Evolutionary conservation across 257 asterid genomes (phyloP).

Genomic region (Craterostigma plantagineum): DNA sequence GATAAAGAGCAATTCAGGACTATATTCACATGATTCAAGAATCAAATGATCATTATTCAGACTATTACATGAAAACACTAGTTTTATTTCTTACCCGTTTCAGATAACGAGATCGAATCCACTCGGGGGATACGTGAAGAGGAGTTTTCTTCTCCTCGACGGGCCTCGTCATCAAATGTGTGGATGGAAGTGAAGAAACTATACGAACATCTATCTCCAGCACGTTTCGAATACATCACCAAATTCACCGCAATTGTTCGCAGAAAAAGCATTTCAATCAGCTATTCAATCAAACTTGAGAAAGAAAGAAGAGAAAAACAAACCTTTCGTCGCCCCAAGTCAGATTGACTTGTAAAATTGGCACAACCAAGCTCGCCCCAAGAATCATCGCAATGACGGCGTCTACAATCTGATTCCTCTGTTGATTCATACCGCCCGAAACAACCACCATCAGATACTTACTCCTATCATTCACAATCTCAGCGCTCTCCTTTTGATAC

Average conservation of each 20-base stretch:
- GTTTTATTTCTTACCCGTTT: conserved; percentile 19
- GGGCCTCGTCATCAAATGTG: conserved; percentile 72
- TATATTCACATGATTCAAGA: too few species aligned
- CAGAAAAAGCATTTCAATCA: too few species aligned
- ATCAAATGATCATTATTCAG: too few species aligned
- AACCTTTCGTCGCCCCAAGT: conserved; percentile 97
- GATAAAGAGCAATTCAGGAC: background rate
- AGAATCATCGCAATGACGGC: conserved; percentile 86
- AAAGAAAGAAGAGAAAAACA: conserved; percentile 6
- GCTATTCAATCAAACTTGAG: background rate
- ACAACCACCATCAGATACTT: conserved; percentile 81
- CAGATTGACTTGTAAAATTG: conserved; percentile 77
- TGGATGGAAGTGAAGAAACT: conserved; percentile 75
- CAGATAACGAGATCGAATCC: conserved; percentile 62
- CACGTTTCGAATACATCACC: conserved; percentile 72
- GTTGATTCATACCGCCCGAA: conserved; percentile 92
- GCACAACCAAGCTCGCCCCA: conserved; percentile 87
- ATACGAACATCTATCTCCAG: conserved; percentile 55
- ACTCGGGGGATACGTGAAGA: conserved; percentile 50
- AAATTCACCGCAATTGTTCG: conserved; percentile 56
- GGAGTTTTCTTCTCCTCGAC: conserved; percentile 73
- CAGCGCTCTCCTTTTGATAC: conserved; percentile 29
- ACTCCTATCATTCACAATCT: conserved; percentile 37
- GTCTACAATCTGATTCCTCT: conserved; percentile 93
- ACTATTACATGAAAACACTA: background rate